Percentiles rank a stretch among this genome's conserved stretches.
These are phyloP conservation scores for Diaporthe australafricana DNA, from an alignment of 2,329 filamentous ascomycete genomes.

Conservation along the genomic window DNA sequence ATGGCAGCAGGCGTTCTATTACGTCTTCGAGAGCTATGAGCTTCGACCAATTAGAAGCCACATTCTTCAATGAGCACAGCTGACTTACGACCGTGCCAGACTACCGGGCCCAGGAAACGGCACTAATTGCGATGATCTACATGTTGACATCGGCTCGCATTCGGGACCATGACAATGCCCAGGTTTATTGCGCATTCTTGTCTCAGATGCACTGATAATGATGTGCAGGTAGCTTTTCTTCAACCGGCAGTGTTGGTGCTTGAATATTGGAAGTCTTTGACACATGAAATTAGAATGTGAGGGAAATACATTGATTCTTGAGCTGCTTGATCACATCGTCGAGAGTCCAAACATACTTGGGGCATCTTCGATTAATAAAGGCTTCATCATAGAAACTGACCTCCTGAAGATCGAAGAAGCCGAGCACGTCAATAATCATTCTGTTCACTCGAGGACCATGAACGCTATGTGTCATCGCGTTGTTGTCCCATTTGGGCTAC, in stretches of 20 bases:
- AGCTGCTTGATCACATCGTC: neutral
- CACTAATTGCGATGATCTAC: neutral
- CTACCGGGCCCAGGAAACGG: neutral
- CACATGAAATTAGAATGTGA: neutral
- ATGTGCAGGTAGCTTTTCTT: neutral
- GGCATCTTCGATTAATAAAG: neutral
- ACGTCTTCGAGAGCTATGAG: neutral
- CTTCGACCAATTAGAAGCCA: slow-evolving; percentile 6
- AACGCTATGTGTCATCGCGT: neutral
- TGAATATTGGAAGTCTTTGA: too few relatives aligned
- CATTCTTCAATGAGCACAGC: neutral
- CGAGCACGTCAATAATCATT: too few relatives aligned
- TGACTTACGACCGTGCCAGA: neutral
- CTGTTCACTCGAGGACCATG: neutral
- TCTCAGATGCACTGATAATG: neutral
- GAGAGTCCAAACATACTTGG: neutral
- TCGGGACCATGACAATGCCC: neutral
- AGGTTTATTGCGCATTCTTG: neutral
- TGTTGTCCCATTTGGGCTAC: neutral
- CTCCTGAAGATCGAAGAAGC: neutral
- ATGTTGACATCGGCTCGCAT: slow-evolving; percentile 1
- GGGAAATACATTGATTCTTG: neutral
- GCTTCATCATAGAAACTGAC: neutral
- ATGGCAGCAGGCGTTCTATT: slow-evolving; percentile 3
- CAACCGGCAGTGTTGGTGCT: neutral